Conservation (phyloP, 169 alveolate genomes). For the Theileria parva region DNA sequence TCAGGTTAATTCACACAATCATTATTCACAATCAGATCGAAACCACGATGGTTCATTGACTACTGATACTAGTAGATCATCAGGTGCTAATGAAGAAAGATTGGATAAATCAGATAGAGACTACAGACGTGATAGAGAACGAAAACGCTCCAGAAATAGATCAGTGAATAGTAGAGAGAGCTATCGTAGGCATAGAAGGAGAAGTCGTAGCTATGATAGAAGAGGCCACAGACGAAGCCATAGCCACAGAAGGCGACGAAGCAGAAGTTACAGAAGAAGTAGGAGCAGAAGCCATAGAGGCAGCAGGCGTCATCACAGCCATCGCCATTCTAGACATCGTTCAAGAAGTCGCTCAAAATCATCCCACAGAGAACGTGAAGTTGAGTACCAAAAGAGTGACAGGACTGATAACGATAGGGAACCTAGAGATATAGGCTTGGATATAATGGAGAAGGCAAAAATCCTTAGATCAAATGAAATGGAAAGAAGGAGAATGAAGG, state of each 20-base stretch:
- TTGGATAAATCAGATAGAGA: not conserved
- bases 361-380: constrained; percentile 13
- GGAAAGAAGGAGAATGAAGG: constrained; percentile 78
- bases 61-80: not conserved
- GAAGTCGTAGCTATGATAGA: constrained; percentile 42
- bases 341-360: constrained; percentile 24
- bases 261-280: constrained; percentile 7
- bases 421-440: constrained; percentile 45
- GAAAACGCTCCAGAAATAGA: constrained; percentile 12
- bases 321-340: constrained; percentile 6
- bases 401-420: constrained; percentile 29
- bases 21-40: constrained; percentile 15
- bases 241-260: constrained; percentile 8
- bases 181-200: constrained; percentile 6
- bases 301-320: constrained; percentile 15
- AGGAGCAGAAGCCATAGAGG: constrained; percentile 22
- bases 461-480: constrained; percentile 75
- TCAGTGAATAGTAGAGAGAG: constrained; percentile 9
- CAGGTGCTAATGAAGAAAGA: not conserved
- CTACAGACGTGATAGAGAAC: not conserved
- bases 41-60: not conserved
- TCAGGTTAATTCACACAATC: constrained; percentile 17
- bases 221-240: constrained; percentile 21
- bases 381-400: constrained; percentile 14
- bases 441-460: constrained; percentile 53